These are phyloP conservation scores for Arthrinium phaeospermum DNA, from an alignment of 2,329 filamentous ascomycete species.

Conservation along the genomic window DNA sequence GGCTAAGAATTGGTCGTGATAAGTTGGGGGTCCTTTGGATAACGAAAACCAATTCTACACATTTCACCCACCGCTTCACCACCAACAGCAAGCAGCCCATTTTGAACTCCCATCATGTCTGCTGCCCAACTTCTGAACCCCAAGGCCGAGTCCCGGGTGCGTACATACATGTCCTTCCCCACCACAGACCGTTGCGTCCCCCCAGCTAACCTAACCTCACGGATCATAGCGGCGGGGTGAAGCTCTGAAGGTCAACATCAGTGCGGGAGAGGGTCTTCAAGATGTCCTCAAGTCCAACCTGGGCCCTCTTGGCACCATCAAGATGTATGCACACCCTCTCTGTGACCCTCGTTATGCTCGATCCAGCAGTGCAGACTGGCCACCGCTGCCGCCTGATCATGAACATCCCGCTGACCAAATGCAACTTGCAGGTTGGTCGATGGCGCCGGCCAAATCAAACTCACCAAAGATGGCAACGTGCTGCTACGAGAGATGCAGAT, in stretches of 20 bases:
- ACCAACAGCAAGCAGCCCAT: constrained; percentile 13
- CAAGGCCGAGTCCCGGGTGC: constrained; percentile 95
- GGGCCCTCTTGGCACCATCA: constrained; percentile 91
- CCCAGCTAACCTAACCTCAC: constrained; percentile 44
- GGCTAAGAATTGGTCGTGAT: constrained; percentile 13
- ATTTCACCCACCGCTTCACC: constrained; percentile 16
- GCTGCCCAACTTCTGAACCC: constrained; percentile 98
- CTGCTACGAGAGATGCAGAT: constrained; percentile 84
- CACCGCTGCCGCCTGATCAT: neutral
- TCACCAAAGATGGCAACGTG: constrained; percentile 96
- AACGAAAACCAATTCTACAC: constrained; percentile 9
- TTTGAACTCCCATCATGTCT: constrained; percentile 68
- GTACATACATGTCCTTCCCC: constrained; percentile 41
- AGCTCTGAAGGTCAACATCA: constrained; percentile 96
- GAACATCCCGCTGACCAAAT: neutral
- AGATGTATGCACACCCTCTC: constrained; percentile 70
- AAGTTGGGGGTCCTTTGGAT: constrained; percentile 11
- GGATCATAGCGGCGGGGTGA: constrained; percentile 83
- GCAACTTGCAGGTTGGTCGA: constrained; percentile 63
- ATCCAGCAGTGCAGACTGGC: neutral
- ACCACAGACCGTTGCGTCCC: constrained; percentile 26
- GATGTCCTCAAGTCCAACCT: constrained; percentile 97
- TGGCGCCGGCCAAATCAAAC: constrained; percentile 84
- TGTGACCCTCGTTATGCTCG: neutral
- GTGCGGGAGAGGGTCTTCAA: constrained; percentile 88